Base-by-base conservation (phyloP, 164 flowering plant genomes). In the Piper betle region DNA sequence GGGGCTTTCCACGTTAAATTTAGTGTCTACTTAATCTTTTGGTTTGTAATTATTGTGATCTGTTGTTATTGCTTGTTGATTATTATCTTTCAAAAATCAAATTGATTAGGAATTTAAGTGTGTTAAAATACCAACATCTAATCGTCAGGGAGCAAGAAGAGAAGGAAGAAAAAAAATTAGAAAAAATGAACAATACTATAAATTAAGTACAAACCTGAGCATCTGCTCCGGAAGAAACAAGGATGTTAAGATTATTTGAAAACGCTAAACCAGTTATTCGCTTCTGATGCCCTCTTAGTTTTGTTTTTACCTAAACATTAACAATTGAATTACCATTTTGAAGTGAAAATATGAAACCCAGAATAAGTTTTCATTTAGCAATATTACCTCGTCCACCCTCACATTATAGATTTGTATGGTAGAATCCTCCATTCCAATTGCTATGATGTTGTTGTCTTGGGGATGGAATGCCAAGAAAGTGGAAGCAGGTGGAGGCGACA, bases 161-260 rank as follows among this genome's bases (percentile, higher is more conserved):
- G 15, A 2, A 6, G 6, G 15, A n/a, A n/a, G 12, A 1, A 12
- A 8, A 8, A 12, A 15, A 46, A 46, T 6, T 1, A 1, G 50
- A 46, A 46, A 46, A 46, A 6, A 46, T 5, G 15, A 46, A 5
- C 15, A 15, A 12, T 10, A 9, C 3, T 10, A 10, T 3, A 2
- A 12, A 46, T 46, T 46, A 2, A 46, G 3, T 10, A 46, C 41
- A 37, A 39, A 85, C 98, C 72, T 87, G 98, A 65, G 87, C 91
- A 85, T 92, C 98, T 48, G 96, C 96, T 58, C 93, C 98, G 4
- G 98, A 87, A 25, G 98, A 88, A 58, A 88, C 83, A 73, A 92
- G 77, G 69, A 87, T 76, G 71, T 82, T 83, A 33, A 88, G 88
- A 68, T 37, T 73, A 64, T 83, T 75, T 17, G 96, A 88, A 64